Evolutionary conservation across 129 eudicot species (phyloP), one percentile per base, ranked within the genome.

Genomic region (Rutidosis leptorrhynchoides): DNA sequence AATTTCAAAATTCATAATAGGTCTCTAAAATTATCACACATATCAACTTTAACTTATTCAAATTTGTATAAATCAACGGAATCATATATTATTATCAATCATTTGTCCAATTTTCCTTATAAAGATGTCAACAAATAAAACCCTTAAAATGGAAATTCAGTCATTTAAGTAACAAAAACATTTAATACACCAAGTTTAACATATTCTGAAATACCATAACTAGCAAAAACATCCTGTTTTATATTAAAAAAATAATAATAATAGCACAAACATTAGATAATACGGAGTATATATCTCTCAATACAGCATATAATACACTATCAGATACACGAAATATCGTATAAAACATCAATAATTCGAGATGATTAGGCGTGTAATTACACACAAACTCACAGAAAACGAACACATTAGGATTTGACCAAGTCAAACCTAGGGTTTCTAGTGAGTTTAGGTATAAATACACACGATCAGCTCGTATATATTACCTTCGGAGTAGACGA

Each of bases 401-500:
- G 14, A 21, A 4, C 42, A 2, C 48, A 14, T 14, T 30, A 6
- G 32, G 20, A 37, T 72, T 59, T 74, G 79, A 74, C 79, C 69
- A 3, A 2, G 64, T 75, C 69, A 60, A 30, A 20, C 26, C 28
- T 20, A 6, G 11, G 49, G 56, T 29, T 51, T 19, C 33, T 48
- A 35, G 68, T 60, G 64, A 53, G 62, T 49, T 45, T 40, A 58
- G 19, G 62, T 51, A 74, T 54, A 28, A 64, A 75, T 68, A 59
- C 64, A 68, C 15, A 40, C 20, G 11, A 0, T 57, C 6, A 64
- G n/a, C 27, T 65, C 27, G 51, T 45, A 3, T 2, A 53, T 15
- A 21, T 59, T 75, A 75, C 79, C 74, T 75, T 54, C 37, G 79
- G 74, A 75, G 79, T n/a, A 60, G 79, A 75, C 65, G 79, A 75